A percentile compares a stretch with the other conserved stretches of the same genome.
These are phyloP conservation scores for Cutaneotrichosporon sp. DNA, from an alignment of 1,284 basidiomycete genomes.

Conservation along the genomic window DNA sequence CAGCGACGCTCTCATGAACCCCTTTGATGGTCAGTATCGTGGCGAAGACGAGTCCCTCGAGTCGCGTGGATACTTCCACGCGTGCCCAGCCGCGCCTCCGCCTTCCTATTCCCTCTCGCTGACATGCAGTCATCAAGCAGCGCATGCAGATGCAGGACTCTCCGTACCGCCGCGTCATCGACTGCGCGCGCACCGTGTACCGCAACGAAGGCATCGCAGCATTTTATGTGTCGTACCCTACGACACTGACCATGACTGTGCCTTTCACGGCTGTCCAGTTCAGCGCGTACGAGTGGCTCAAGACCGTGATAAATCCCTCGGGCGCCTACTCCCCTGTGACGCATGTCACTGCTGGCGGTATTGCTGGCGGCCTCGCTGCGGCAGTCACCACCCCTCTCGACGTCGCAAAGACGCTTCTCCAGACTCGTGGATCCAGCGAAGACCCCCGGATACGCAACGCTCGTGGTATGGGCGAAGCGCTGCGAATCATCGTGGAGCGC, in stretches of 20 bases:
- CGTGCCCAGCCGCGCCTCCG: too few relatives aligned
- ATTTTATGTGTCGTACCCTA: conserved; percentile 98
- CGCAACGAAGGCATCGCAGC: conserved; percentile 78
- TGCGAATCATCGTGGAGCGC: conserved; percentile 77
- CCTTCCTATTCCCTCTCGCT: too few relatives aligned
- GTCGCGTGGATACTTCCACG: too few relatives aligned
- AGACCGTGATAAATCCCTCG: conserved; percentile 77
- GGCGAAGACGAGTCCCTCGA: too few relatives aligned
- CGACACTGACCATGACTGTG: conserved; percentile 92
- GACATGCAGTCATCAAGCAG: conserved; percentile 86
- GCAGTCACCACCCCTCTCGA: conserved; percentile 95
- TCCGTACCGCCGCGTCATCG: conserved; percentile 73
- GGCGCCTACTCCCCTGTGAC: conserved; percentile 84
- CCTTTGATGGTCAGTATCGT: conserved; percentile 79
- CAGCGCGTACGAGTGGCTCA: conserved; percentile 92
- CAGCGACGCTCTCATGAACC: conserved; percentile 98
- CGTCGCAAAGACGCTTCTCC: conserved; percentile 82
- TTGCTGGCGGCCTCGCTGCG: conserved; percentile 90
- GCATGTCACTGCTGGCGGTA: conserved; percentile 84
- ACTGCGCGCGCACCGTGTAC: conserved; percentile 77
- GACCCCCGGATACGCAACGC: conserved; percentile 80
- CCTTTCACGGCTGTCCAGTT: conserved; percentile 99
- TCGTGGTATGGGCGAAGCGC: conserved; percentile 80
- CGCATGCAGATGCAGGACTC: conserved; percentile 97
- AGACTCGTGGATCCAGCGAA: conserved; percentile 80